phyloP scores from a whole-genome alignment of 768 basidiomycete genomes.

The Rhodosporidiobolus odoratus region DNA sequence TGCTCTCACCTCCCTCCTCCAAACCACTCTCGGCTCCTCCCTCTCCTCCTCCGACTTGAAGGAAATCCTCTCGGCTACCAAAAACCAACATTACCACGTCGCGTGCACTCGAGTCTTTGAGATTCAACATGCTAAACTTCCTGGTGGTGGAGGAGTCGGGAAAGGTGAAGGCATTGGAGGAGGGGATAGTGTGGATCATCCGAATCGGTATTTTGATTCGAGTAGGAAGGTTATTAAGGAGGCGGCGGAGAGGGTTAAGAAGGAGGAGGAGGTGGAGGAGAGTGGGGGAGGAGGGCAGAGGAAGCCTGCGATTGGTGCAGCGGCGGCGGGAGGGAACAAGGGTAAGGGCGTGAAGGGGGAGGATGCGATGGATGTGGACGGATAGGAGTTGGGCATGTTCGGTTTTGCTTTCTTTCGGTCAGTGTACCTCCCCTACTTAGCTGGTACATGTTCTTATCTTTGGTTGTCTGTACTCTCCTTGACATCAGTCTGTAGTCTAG shows the following conservation, averaged over 20 bases:
- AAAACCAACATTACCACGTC: constrained; percentile 78
- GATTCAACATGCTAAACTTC: constrained; percentile 63
- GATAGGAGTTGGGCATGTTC: neutral
- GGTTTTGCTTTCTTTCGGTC: neutral
- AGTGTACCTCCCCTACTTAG: neutral
- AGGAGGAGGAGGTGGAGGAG: constrained; percentile 44
- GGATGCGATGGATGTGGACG: constrained; percentile 25
- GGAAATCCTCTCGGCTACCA: constrained; percentile 76
- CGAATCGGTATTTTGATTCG: constrained; percentile 63
- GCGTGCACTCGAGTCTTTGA: constrained; percentile 97
- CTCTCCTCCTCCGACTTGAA: constrained; percentile 64
- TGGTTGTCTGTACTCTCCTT: too few relatives aligned
- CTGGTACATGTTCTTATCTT: too few relatives aligned
- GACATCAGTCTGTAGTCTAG: too few relatives aligned
- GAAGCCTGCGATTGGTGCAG: constrained; percentile 38
- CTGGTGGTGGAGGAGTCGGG: constrained; percentile 54
- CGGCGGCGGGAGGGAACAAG: neutral
- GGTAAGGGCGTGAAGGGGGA: constrained; percentile 3
- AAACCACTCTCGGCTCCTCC: constrained; percentile 64
- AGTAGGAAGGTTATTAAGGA: constrained; percentile 51
- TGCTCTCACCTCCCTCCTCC: constrained; percentile 70
- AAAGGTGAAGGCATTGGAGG: constrained; percentile 83
- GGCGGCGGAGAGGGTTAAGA: constrained; percentile 43
- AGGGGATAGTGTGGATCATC: constrained; percentile 86
- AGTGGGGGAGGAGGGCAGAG: constrained; percentile 41